Evolutionary conservation across 108 stramenopile genomes (phyloP), one percentile per base, ranked within the genome.

Genomic region (Skeletonema marinoi): DNA sequence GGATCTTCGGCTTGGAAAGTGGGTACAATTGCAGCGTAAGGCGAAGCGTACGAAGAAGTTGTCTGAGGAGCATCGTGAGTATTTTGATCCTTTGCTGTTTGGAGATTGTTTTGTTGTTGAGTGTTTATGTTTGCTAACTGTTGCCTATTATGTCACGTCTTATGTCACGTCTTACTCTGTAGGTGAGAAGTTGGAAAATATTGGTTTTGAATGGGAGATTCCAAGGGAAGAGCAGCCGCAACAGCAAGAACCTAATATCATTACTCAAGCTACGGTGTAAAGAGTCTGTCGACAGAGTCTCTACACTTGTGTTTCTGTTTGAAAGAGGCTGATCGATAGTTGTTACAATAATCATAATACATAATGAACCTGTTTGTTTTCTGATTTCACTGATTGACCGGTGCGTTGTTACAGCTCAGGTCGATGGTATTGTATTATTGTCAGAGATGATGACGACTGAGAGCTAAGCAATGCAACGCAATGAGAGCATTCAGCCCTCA

Each of bases 1-100:
- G 25, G 89, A 92, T 66, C 60, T 86, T 8, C 77, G 85, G 46
- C 69, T 92, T 14, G 91, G 91, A 25, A 88, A 88, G 71, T 92
- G 88, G 90, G 88, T 88, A 11, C 68, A 62, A 31, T 78, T 86
- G 12, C 88, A 88, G 38, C 81, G 90, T 12, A 25, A 44, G 35
- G 70, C 60, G 59, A 60, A 38, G 59, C 60, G 61, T 38, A 62
- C 9, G 70, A 70, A 41, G 14, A 60, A 42, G 29, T 46, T 71
- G 13, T 41, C 58, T 39, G 41, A 60, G 14, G 70, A 71, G 4
- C 70, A 51, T 51, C 50, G 50, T 51, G 14, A 51, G 50, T 42
- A 13, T n/a, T 42, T 21, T 19, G 50, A 11, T 3, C n/a, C 10
- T 46, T 46, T 10, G 14, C 14, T 46, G 9, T 46, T 16, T 46